Base-by-base conservation (phyloP, 2,329 filamentous ascomycete species). In the Penicillium sp. region DNA sequence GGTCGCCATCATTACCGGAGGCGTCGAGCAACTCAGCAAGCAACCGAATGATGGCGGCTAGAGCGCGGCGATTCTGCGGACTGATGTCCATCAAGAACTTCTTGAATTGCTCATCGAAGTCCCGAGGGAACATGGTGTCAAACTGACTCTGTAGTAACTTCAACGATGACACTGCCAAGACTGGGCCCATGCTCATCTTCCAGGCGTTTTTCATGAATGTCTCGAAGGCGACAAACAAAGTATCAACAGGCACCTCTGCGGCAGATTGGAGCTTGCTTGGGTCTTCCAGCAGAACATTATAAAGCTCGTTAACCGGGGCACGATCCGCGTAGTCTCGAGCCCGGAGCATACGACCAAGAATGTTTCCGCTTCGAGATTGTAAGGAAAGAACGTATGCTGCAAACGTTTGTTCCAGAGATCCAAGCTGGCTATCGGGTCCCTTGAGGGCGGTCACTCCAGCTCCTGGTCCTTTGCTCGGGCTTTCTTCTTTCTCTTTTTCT, bases 151-250 rank as follows among this genome's bases (percentile, higher is more conserved):
- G 91, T n/a, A 97, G 78, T 1, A 84, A 83, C 50, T 87, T 82
- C 33, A 96, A 78, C 5, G 84, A 81, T 42, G 87, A 79, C 46
- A 83, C 79, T 1, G 89, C 84, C 69, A 97, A 84, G 49, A 97
- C 83, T 3, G 89, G 84, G 0, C 92, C 92, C 79, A 96, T 91
- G 62, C 90, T 87, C 58, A 92, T 88, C 53, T 82, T 85, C 92
- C 92, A 97, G 11, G 89, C 91, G 56, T 91, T 86, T 52, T 85
- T 85, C 54, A 96, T 76, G 62, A 96, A 97, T 55, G 95, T 96
- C 69, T 96, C 92, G 68, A 96, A 97, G 0, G 92, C 88, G 24
- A 89, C 88, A 66, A 96, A 95, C 5, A 97, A 81, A 18, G 92
- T 85, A 64, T 96, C 91, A 8, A 92, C 84, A 3, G 86, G 82